phyloP scores from a whole-genome alignment of 495 filamentous ascomycete species.

The Penicillium malachiteum region DNA sequence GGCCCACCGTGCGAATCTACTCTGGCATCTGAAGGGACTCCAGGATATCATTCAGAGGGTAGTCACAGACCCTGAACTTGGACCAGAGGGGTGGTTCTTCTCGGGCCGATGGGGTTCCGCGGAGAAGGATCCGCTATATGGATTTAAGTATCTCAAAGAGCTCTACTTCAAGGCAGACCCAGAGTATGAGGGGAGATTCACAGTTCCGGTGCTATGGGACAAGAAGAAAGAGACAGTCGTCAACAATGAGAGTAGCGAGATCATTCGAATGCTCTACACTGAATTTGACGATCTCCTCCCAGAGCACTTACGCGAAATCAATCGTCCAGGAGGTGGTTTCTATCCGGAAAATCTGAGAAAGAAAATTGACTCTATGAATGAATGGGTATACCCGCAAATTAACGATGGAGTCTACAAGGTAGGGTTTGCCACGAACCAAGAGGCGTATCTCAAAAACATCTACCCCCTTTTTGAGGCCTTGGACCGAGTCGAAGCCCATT shows the following conservation, averaged over 20 bases:
- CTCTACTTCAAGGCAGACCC: conserved; percentile 70
- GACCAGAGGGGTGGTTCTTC: conserved; percentile 71
- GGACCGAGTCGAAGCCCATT: conserved; percentile 61
- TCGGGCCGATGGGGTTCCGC: conserved; percentile 56
- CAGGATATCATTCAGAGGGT: conserved; percentile 69
- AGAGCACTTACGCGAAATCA: conserved; percentile 42
- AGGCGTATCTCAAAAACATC: conserved; percentile 61
- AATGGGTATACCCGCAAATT: conserved; percentile 64
- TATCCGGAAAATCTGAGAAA: conserved; percentile 52
- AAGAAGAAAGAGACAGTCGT: conserved; percentile 70
- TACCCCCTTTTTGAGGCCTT: conserved; percentile 60
- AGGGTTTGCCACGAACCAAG: conserved; percentile 64
- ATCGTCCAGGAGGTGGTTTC: conserved; percentile 48
- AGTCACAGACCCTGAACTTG: conserved; percentile 66
- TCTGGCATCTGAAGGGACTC: conserved; percentile 75
- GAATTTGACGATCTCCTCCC: conserved; percentile 62
- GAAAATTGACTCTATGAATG: conserved; percentile 62
- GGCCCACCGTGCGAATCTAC: conserved; percentile 77
- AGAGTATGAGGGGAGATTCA: conserved; percentile 71
- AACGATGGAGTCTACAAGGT: conserved; percentile 74
- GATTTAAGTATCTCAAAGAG: conserved; percentile 63
- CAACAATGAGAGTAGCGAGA: conserved; percentile 83
- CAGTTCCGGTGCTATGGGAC: conserved; percentile 79
- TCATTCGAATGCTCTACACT: conserved; percentile 66
- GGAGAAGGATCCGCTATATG: conserved; percentile 60